These are phyloP conservation scores for Fusarium agapanthi DNA, from an alignment of 2,329 filamentous ascomycete species.

Conservation along the genomic window DNA sequence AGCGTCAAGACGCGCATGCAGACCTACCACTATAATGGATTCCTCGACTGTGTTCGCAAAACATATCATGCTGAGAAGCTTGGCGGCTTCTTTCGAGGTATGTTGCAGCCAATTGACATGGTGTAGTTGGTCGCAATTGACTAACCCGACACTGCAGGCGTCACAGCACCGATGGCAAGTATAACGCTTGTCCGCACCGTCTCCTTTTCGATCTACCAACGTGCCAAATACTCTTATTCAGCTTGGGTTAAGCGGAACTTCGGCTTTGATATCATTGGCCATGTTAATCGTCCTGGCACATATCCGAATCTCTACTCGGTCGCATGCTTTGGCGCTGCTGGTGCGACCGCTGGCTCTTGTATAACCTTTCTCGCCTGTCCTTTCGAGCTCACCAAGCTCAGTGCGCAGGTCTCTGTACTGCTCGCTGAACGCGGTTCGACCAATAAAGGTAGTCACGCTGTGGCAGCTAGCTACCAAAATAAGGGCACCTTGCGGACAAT, in stretches of 20 bases:
- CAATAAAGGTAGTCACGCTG: constrained; percentile 60
- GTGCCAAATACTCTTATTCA: constrained; percentile 77
- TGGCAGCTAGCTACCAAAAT: constrained; percentile 77
- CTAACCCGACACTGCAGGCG: constrained; percentile 59
- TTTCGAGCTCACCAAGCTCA: constrained; percentile 90
- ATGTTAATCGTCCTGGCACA: constrained; percentile 75
- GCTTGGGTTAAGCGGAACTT: constrained; percentile 74
- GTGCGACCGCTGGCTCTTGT: constrained; percentile 79
- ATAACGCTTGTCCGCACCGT: constrained; percentile 81
- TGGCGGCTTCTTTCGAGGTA: constrained; percentile 83
- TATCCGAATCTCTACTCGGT: constrained; percentile 79
- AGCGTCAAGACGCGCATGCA: constrained; percentile 93
- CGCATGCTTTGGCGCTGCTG: constrained; percentile 79
- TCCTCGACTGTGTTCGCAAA: constrained; percentile 76
- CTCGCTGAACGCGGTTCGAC: constrained; percentile 62
- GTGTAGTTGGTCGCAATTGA: background rate
- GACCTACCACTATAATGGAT: constrained; percentile 81
- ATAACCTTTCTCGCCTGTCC: constrained; percentile 86
- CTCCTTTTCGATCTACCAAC: constrained; percentile 83
- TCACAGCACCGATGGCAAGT: constrained; percentile 81
- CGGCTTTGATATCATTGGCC: constrained; percentile 74
- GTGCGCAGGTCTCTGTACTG: constrained; percentile 83
- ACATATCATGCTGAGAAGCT: constrained; percentile 80
- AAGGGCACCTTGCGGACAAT: constrained; percentile 81
- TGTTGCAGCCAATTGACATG: constrained; percentile 29